Percentiles rank a stretch among this genome's conserved stretches.
Evolutionary conservation across 2,329 filamentous ascomycete species (phyloP).

Genomic region (Lecanicillium sp.): DNA sequence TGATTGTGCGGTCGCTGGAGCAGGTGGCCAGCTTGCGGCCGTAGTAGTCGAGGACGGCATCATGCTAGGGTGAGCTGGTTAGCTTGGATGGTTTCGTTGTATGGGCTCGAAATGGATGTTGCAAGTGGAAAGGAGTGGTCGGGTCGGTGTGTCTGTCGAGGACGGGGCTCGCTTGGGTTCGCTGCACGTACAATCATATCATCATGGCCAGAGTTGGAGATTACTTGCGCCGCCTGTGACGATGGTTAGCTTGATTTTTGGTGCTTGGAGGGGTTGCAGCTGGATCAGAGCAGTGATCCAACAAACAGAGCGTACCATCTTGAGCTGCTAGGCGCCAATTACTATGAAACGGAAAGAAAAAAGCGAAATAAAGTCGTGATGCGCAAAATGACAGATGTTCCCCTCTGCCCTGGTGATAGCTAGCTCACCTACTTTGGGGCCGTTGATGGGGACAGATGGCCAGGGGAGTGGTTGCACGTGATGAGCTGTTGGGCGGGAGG

Average conservation of each 20-base stretch:
- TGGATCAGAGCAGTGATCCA: too few relatives aligned
- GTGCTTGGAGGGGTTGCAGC: not conserved
- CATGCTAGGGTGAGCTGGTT: constrained; percentile 53
- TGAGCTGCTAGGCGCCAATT: constrained; percentile 1
- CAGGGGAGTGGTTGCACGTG: constrained; percentile 7
- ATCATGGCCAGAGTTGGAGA: constrained; percentile 61
- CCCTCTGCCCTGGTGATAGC: not conserved
- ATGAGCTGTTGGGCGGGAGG: not conserved
- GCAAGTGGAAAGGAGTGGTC: too few relatives aligned
- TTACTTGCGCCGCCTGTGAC: constrained; percentile 32
- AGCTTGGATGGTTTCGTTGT: constrained; percentile 6
- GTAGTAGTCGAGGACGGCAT: constrained; percentile 98
- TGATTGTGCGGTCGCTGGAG: constrained; percentile 96
- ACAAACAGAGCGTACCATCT: constrained; percentile 6
- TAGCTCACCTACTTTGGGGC: constrained; percentile 1
- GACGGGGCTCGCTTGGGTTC: constrained; percentile 1
- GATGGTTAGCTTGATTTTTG: not conserved
- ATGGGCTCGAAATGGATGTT: constrained; percentile 1
- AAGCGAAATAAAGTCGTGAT: not conserved
- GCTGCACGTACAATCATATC: constrained; percentile 89
- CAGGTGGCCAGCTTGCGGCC: constrained; percentile 92
- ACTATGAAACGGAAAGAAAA: not conserved
- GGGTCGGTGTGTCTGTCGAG: too few relatives aligned
- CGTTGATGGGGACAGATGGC: constrained; percentile 9
- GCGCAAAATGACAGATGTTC: not conserved